Conservation (phyloP, 2,329 filamentous ascomycete species). For the Apiospora koreana region DNA sequence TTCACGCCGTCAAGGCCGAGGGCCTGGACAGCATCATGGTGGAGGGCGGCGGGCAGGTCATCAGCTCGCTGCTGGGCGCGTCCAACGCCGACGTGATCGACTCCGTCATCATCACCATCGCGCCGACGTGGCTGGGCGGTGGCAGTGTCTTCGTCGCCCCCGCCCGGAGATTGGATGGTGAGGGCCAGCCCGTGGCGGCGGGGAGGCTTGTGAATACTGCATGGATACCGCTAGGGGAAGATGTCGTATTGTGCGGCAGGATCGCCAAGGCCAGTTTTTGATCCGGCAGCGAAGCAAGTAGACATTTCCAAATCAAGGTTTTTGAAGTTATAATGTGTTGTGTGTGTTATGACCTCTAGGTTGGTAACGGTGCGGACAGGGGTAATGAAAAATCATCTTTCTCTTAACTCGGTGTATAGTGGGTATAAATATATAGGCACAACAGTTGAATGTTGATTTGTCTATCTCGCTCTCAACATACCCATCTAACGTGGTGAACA, state of each 20-base stretch:
- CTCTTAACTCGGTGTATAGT: neutral
- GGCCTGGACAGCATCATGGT: constrained; percentile 83
- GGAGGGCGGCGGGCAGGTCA: constrained; percentile 81
- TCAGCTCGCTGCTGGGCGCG: constrained; percentile 75
- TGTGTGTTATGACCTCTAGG: neutral
- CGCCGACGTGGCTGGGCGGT: constrained; percentile 84
- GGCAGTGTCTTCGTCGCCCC: constrained; percentile 82
- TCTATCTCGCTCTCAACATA: neutral
- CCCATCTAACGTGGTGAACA: constrained; percentile 1
- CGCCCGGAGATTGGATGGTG: constrained; percentile 50
- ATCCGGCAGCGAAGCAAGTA: neutral
- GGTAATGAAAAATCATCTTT: neutral
- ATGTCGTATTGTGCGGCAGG: constrained; percentile 78
- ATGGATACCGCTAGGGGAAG: constrained; percentile 80
- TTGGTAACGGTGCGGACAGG: no score
- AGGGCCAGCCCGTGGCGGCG: constrained; percentile 57
- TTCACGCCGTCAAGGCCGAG: constrained; percentile 57
- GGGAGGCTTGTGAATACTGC: constrained; percentile 66
- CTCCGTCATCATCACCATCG: constrained; percentile 84
- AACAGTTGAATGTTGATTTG: constrained; percentile 1
- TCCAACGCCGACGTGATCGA: constrained; percentile 64
- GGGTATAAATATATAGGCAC: neutral
- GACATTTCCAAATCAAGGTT: neutral
- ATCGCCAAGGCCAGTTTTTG: constrained; percentile 17
- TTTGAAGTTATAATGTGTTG: no score